phyloP scores from a whole-genome alignment of 345 rosid genomes.

The Alliaria petiolata region DNA sequence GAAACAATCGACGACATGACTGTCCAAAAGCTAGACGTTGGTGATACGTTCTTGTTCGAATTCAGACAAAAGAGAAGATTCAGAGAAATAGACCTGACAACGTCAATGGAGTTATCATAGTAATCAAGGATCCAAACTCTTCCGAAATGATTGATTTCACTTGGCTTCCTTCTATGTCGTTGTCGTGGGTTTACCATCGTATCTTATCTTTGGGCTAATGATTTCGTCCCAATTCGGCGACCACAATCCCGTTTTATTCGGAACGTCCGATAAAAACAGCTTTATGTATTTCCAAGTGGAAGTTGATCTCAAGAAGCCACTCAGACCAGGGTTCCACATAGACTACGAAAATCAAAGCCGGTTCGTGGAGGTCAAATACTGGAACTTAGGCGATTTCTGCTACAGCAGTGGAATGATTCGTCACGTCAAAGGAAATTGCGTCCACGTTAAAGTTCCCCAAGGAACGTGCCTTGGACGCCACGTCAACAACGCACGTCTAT shows the following conservation, averaged over 20 bases:
- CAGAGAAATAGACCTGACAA: not conserved
- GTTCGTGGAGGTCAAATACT: conserved; percentile 3
- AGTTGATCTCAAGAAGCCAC: conserved; percentile 20
- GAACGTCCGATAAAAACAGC: not conserved
- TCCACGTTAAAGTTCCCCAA: too few species aligned
- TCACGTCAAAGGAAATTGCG: too few species aligned
- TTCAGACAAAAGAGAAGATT: not conserved
- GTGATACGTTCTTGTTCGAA: conserved; percentile 11
- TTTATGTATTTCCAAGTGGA: not conserved
- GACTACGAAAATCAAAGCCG: not conserved
- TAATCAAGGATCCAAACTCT: conserved; percentile 9
- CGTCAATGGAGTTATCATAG: conserved; percentile 11
- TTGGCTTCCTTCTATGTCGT: not conserved
- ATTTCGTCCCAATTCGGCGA: not conserved
- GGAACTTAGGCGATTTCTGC: not conserved
- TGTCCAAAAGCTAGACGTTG: not conserved
- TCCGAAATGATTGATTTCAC: conserved; percentile 15
- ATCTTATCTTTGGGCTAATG: not conserved
- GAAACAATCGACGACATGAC: conserved; percentile 11
- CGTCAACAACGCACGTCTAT: conserved; percentile 9
- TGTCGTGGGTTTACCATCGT: conserved; percentile 6
- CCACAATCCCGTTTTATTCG: not conserved
- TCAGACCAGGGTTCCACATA: conserved; percentile 4
- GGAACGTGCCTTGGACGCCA: too few species aligned
- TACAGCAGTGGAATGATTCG: conserved; percentile 25